Base-by-base conservation (phyloP, 2,329 filamentous ascomycete genomes). In the Diaporthe vaccinii region DNA sequence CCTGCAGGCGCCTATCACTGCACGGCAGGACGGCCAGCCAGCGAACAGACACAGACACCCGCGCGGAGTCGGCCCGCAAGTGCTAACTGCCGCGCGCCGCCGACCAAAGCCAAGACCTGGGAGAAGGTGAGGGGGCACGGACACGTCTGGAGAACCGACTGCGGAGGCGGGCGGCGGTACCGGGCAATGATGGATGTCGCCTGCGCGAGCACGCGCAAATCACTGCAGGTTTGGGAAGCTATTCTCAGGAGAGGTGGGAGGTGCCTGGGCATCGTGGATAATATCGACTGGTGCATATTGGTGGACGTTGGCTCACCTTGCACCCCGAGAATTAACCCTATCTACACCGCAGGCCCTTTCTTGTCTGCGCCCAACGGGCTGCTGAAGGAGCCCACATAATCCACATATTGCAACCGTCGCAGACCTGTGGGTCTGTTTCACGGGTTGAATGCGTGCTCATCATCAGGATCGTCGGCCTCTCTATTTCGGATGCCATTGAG, bases 11-110 rank as follows among this genome's bases (percentile, higher is more conserved):
- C 65, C 65, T 68, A 68, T 68, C 62, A 68, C 46, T n/a, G 28
- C 31, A 36, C 17, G 31, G 46, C 46, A 68, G 65, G 22, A 25
- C 22, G 17, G 31, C 65, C 65, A 53, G 22, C 61, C 44, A 53
- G 65, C 65, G 65, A 53, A 68, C 46, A 53, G 34, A 28, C 65
- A 68, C 65, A 39, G 46, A 53, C 46, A 53, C 7, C 31, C 46
- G 65, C 65, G 65, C 65, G 65, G 65, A 68, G 46, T 39, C 65
- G 65, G 65, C 65, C 65, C 65, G 65, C 65, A 39, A 28, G 65
- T 68, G 65, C 65, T 39, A 68, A 68, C 46, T 68, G 46, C 65
- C 65, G 65, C 46, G 14, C 65, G 46, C 65, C 65, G 65, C 46
- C 65, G 65, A 68, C 44, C 53, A 31, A 53, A 53, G 31, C 65